Evolutionary conservation across 495 filamentous ascomycete genomes (phyloP), one percentile per base, ranked within the genome.

Genomic region (Lasiosphaeria miniovina): DNA sequence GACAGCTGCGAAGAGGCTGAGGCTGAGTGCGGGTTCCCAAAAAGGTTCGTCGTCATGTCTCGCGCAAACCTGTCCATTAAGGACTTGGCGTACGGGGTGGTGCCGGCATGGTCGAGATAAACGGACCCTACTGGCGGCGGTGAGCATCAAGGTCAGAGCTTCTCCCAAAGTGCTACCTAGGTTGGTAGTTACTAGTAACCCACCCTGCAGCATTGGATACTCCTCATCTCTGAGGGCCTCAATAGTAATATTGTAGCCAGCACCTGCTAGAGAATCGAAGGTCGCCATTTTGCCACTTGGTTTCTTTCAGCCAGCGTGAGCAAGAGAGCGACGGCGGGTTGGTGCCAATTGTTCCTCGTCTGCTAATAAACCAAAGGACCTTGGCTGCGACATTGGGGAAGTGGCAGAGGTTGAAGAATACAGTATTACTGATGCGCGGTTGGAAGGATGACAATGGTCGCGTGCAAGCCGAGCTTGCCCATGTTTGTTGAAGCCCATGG

Each of bases 41-140:
- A 90, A 3, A 97, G 77, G 73, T 87, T 89, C 2, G 84, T 77
- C 10, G 84, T 88, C 78, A 96, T 87, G 57, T 94, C 88, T 3
- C 72, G 67, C 9, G 86, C 84, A 72, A 93, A 96, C 9, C 78
- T 77, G 55, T 94, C 87, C 60, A 97, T 87, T 36, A 91, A 76
- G 35, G 90, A 93, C 66, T 88, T 93, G 32, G 90, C 75, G 70
- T 91, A 93, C 2, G 86, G 76, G 0, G 93, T 94, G 11, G 91
- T 91, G 24, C 90, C 93, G 2, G 92, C 93, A 86, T 98, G 93
- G 65, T 98, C 93, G 33, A 97, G 86, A 68, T 97, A 98, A 54
- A 88, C 82, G 7, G 84, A 82, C 57, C 81, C 90, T 94, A 61
- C 31, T n/a, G n/a, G n/a, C 36, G 36, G 67, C 43, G 73, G 55